Evolutionary conservation across 2,329 filamentous ascomycete genomes (phyloP).

Genomic region (Huntiella decipiens): DNA sequence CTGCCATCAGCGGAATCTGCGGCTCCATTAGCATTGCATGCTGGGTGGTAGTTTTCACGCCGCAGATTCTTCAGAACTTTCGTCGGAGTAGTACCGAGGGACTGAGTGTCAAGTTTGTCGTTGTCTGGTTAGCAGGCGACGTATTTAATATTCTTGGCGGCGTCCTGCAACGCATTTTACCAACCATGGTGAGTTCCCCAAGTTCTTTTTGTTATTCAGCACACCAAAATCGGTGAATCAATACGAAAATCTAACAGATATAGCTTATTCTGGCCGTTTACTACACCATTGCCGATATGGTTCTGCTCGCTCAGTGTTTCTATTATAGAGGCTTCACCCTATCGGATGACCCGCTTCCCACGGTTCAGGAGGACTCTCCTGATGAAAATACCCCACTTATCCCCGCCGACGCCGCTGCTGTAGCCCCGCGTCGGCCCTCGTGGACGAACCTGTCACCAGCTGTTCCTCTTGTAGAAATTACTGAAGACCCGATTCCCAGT

Average conservation of each 20-base stretch:
- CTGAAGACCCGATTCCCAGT: conserved; percentile 22
- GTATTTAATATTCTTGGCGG: conserved; percentile 94
- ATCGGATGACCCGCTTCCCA: conserved; percentile 30
- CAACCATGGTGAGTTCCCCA: conserved; percentile 54
- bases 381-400: conserved; percentile 36
- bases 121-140: conserved; percentile 85
- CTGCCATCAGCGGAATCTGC: conserved; percentile 81
- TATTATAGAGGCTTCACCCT: conserved; percentile 79
- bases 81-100: conserved; percentile 68
- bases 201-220: background rate
- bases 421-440: conserved; percentile 29
- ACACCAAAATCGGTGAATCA: background rate
- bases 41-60: conserved; percentile 95
- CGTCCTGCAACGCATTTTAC: conserved; percentile 73
- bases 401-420: conserved; percentile 18
- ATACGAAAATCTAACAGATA: background rate
- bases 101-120: conserved; percentile 75
- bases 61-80: conserved; percentile 93
- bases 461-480: conserved; percentile 46
- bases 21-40: conserved; percentile 92
- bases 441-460: conserved; percentile 58
- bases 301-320: conserved; percentile 76
- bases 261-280: conserved; percentile 80
- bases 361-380: conserved; percentile 27
- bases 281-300: conserved; percentile 80